A percentile compares a stretch with the other conserved stretches of the same genome.
These are phyloP conservation scores for Hygrophila difformis DNA, from an alignment of 257 asterid species.

Conservation along the genomic window DNA sequence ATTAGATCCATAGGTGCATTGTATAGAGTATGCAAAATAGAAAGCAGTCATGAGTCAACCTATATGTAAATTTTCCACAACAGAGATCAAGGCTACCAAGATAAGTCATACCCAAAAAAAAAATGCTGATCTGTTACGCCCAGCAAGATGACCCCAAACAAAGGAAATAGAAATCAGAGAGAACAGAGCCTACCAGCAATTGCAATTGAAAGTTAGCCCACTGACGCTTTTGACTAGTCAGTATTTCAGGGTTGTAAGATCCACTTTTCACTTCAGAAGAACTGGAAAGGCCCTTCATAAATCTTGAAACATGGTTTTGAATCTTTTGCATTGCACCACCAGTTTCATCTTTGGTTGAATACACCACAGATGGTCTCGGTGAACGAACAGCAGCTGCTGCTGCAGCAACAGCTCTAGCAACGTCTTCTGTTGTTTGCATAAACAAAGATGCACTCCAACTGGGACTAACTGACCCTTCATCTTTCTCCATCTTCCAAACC, in stretches of 20 bases:
- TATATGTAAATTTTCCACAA: too few species aligned
- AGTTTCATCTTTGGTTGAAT: slow-evolving; percentile 79
- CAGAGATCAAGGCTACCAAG: too few species aligned
- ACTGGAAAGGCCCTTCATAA: slow-evolving; percentile 73
- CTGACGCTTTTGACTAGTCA: slow-evolving; percentile 97
- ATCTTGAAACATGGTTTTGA: slow-evolving; percentile 79
- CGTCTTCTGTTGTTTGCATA: slow-evolving; percentile 90
- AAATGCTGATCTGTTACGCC: too few species aligned
- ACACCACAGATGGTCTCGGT: slow-evolving; percentile 85
- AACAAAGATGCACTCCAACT: slow-evolving; percentile 79
- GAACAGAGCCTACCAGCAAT: slow-evolving; percentile 61
- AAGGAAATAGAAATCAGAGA: slow-evolving; percentile 10
- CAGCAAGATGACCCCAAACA: too few species aligned
- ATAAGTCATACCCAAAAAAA: too few species aligned
- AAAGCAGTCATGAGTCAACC: too few species aligned
- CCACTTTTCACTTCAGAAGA: slow-evolving; percentile 75
- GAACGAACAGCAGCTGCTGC: slow-evolving; percentile 86
- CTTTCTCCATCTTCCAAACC: slow-evolving; percentile 55
- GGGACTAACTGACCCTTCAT: slow-evolving; percentile 71
- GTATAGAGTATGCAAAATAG: too few species aligned
- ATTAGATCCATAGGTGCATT: too few species aligned
- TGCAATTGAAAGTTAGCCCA: slow-evolving; percentile 97
- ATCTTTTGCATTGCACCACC: slow-evolving; percentile 70
- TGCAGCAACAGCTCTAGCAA: slow-evolving; percentile 92
- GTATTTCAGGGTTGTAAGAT: slow-evolving; percentile 83